These are phyloP conservation scores for Hansenula lynferdii DNA, from an alignment of 1,139 yeast species.

Conservation along the genomic window DNA sequence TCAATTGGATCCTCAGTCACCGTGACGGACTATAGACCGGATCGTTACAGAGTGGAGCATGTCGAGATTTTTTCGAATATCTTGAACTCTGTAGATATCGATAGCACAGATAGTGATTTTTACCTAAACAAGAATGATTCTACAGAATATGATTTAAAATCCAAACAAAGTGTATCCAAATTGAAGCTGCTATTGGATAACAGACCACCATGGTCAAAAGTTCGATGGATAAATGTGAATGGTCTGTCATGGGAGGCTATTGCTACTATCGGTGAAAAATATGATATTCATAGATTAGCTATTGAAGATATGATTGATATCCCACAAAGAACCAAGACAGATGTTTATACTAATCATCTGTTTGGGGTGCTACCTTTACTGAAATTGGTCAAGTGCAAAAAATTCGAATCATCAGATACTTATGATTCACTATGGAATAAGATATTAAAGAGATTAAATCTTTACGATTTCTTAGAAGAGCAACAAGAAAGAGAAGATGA, in stretches of 20 bases:
- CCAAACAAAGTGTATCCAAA: conserved; percentile 19
- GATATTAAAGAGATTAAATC: conserved; percentile 6
- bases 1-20: conserved; percentile 44
- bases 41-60: conserved; percentile 36
- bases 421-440: conserved; percentile 9
- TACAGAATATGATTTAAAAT: conserved; percentile 17
- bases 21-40: conserved; percentile 40
- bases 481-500: conserved; percentile 3
- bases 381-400: conserved; percentile 31
- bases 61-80: conserved; percentile 26
- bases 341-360: conserved; percentile 41
- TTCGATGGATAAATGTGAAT: conserved; percentile 51
- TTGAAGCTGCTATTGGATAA: conserved; percentile 20
- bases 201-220: conserved; percentile 41
- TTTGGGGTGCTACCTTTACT: conserved; percentile 48
- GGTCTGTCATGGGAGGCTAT: conserved; percentile 54
- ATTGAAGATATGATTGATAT: conserved; percentile 55
- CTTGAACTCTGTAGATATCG: conserved; percentile 4
- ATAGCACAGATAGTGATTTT: conserved; percentile 4
- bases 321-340: conserved; percentile 52
- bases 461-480: conserved; percentile 6
- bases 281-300: conserved; percentile 41
- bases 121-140: conserved; percentile 2
- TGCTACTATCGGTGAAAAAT: conserved; percentile 34
- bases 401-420: conserved; percentile 1